phyloP scores from a whole-genome alignment of 352 stramenopile genomes.

The Aphanomyces euteiches region DNA sequence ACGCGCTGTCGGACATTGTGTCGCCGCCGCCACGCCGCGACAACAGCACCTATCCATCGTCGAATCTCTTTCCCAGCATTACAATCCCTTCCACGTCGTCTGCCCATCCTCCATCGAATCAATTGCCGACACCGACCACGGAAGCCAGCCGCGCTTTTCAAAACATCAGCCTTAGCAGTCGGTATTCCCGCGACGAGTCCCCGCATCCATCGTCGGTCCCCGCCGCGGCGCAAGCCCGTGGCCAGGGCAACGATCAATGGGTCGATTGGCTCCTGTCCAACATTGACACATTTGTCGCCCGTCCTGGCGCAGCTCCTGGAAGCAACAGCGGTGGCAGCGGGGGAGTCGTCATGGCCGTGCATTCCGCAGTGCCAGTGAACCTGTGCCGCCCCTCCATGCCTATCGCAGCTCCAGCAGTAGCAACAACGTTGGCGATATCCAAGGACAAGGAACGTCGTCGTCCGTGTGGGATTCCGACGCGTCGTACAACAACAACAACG shows the following conservation, averaged over 20 bases:
- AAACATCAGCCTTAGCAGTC: constrained; percentile 23
- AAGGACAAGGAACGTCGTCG: not conserved
- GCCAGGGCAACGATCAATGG: constrained; percentile 28
- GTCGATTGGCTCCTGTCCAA: constrained; percentile 29
- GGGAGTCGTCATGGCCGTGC: not conserved
- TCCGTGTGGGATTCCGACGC: not conserved
- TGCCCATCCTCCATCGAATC: constrained; percentile 2
- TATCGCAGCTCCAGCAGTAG: constrained; percentile 12
- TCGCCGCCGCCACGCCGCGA: too few species aligned
- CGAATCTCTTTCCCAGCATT: constrained; percentile 27
- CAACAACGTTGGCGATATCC: constrained; percentile 3
- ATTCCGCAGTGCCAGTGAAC: constrained; percentile 25
- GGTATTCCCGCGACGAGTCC: not conserved
- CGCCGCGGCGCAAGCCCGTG: not conserved
- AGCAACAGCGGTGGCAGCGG: not conserved
- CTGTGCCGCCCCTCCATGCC: constrained; percentile 2
- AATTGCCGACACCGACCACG: constrained; percentile 20
- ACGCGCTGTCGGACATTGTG: not conserved
- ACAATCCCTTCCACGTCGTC: not conserved
- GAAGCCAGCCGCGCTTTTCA: constrained; percentile 27
- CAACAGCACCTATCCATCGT: too few species aligned
- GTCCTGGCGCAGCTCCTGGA: not conserved
- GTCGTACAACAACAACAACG: not conserved
- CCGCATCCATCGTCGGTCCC: not conserved
- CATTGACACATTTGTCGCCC: constrained; percentile 26